Evolutionary conservation across 352 stramenopile genomes (phyloP).

Genomic region (Phytophthora multivora): DNA sequence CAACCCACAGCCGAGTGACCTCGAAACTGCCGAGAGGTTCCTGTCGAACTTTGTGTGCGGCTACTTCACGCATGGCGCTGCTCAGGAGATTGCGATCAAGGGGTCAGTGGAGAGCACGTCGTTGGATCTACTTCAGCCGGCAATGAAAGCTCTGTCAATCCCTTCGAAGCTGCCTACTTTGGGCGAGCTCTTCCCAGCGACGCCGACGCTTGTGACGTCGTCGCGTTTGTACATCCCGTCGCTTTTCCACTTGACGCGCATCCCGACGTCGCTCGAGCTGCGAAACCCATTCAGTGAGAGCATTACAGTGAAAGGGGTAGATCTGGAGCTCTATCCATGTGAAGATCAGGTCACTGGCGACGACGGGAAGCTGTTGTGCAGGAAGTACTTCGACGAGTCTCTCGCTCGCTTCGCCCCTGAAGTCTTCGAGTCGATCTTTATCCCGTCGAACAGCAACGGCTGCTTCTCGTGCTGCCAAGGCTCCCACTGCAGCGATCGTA

Average conservation of each 20-base stretch:
- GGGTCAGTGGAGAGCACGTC: slow-evolving; percentile 57
- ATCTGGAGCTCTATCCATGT: slow-evolving; percentile 80
- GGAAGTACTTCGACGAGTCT: slow-evolving; percentile 68
- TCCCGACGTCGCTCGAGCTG: slow-evolving; percentile 75
- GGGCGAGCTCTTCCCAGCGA: slow-evolving; percentile 65
- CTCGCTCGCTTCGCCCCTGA: slow-evolving; percentile 73
- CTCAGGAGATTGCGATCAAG: slow-evolving; percentile 74
- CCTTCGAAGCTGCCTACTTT: slow-evolving; percentile 63
- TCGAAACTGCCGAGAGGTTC: slow-evolving; percentile 49
- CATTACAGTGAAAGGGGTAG: slow-evolving; percentile 70
- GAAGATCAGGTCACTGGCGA: slow-evolving; percentile 52
- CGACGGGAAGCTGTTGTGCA: slow-evolving; percentile 55
- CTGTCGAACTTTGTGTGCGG: slow-evolving; percentile 87
- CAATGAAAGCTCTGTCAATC: slow-evolving; percentile 61
- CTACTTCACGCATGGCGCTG: slow-evolving; percentile 71
- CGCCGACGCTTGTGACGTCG: slow-evolving; percentile 73
- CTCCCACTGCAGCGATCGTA: slow-evolving; percentile 49
- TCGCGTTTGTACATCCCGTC: slow-evolving; percentile 80
- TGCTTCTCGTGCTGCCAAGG: slow-evolving; percentile 86
- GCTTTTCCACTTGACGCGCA: slow-evolving; percentile 66
- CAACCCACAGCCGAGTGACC: slow-evolving; percentile 39
- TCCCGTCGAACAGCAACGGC: slow-evolving; percentile 62
- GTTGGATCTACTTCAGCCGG: slow-evolving; percentile 68
- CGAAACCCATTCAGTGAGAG: slow-evolving; percentile 83
- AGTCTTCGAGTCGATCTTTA: slow-evolving; percentile 70